Evolutionary conservation across 768 basidiomycete species (phyloP).

Genomic region (Kwoniella sp.): DNA sequence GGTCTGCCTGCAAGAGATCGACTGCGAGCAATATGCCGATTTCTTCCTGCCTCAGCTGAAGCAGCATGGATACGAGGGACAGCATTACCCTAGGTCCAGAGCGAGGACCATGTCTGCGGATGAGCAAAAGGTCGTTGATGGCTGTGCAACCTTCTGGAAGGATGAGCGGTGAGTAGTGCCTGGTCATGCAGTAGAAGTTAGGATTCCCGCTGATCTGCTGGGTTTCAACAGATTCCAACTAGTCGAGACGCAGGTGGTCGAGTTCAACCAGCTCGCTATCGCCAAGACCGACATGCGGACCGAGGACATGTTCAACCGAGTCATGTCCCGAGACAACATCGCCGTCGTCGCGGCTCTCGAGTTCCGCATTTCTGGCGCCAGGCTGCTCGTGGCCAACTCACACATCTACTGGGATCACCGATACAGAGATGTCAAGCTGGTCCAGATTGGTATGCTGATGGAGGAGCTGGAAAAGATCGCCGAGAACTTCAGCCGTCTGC

Average conservation of each 20-base stretch:
- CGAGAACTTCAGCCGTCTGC: conserved; percentile 74
- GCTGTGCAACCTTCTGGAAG: conserved; percentile 95
- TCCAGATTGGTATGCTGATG: conserved; percentile 84
- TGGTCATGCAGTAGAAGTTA: neutral
- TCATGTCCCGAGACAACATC: conserved; percentile 89
- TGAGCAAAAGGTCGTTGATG: conserved; percentile 85
- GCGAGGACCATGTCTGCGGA: conserved; percentile 86
- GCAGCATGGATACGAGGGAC: conserved; percentile 78
- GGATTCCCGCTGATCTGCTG: neutral
- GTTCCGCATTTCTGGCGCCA: conserved; percentile 76
- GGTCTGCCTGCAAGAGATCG: conserved; percentile 92
- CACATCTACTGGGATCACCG: conserved; percentile 92
- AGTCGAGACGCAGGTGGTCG: conserved; percentile 87
- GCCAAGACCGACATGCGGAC: conserved; percentile 74
- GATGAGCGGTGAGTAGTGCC: conserved; percentile 64
- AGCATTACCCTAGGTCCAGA: conserved; percentile 85
- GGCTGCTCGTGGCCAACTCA: conserved; percentile 80
- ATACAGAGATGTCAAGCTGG: conserved; percentile 93
- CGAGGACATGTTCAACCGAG: conserved; percentile 99
- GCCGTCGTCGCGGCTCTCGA: conserved; percentile 83
- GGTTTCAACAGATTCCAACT: conserved; percentile 68
- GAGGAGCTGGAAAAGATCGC: conserved; percentile 91
- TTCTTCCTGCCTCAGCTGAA: conserved; percentile 73
- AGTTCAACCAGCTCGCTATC: conserved; percentile 89
- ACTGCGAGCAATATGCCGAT: conserved; percentile 84